Evolutionary conservation across 371 early-diverging fungal species (phyloP).

Genomic region (Nosema bombycis): DNA sequence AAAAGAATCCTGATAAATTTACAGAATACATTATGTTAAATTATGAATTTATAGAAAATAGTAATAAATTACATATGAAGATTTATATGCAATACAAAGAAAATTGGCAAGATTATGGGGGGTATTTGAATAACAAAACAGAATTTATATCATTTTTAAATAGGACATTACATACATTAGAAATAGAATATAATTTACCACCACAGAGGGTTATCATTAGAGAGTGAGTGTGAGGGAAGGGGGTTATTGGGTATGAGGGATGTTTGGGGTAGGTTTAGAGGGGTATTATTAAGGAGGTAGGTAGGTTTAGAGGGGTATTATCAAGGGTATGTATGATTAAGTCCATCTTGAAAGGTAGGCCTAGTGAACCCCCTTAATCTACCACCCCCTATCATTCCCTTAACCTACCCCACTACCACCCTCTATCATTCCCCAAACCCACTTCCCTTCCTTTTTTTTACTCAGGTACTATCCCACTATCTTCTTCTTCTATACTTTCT

Average conservation of each 20-base stretch:
- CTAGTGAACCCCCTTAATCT: too few species aligned
- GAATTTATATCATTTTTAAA: constrained; percentile 63
- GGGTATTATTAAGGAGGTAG: too few species aligned
- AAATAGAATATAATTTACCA: constrained; percentile 63
- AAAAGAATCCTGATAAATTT: constrained; percentile 57
- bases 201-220: constrained; percentile 34
- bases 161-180: constrained; percentile 44
- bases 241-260: too few species aligned
- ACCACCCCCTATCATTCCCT: too few species aligned
- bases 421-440: too few species aligned
- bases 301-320: too few species aligned
- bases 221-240: not conserved
- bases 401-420: too few species aligned
- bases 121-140: constrained; percentile 62
- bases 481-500: constrained; percentile 12
- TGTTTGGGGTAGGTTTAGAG: too few species aligned
- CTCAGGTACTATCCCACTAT: too few species aligned
- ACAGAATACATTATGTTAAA: constrained; percentile 64
- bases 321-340: too few species aligned
- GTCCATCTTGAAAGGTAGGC: too few species aligned
- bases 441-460: too few species aligned
- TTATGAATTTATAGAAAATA: constrained; percentile 64
- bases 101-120: constrained; percentile 65
- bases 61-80: constrained; percentile 64
- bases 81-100: constrained; percentile 64